Evolutionary conservation across 768 basidiomycete species (phyloP), one percentile per base, ranked within the genome.

Genomic region (Serendipita sp.): DNA sequence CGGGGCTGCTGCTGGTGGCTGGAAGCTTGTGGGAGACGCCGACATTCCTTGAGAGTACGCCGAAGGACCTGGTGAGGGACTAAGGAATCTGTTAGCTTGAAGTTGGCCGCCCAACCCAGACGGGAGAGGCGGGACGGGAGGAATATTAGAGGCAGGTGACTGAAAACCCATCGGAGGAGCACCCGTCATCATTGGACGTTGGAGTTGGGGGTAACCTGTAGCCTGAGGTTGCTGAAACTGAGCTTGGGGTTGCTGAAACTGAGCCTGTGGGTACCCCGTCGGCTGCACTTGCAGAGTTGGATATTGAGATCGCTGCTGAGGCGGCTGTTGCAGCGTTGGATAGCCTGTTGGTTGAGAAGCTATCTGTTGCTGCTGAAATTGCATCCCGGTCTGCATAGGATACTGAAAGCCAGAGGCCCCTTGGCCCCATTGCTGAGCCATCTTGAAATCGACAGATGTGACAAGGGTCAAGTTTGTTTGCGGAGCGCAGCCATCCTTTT

Each of bases 391-490:
- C 68, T 86, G 86, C 73, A 85, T 76, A 36, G 88, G 84, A 71
- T 86, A 85, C 74, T 89, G 87, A 70, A 77, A 85, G 41, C 83
- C 82, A 28, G 79, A 80, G 73, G 84, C 85, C 63, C 78, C 79
- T 70, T 83, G 82, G 45, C 78, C 80, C 86, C 88, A 90, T 75
- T 88, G 68, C 51, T 68, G 87, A 70, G 86, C 82, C 88, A 90
- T 89, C 41, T 41, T 41, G 41, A 41, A 41, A 41, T 41, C 56
- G 28, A 10, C 30, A 32, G 56, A 60, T 38, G 34, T 60, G 56
- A 36, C 56, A 10, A 28, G 56, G 5, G 18, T 36, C 56, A 60
- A 60, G 56, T 60, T 60, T 16, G 56, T 3, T n/a, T 60, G 16
- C 1, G 4, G 16, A 18, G 34, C 56, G 48, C 48, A 52, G 32